Evolutionary conservation across 2,329 filamentous ascomycete species (phyloP).

Genomic region (Thermochaetoides dissita): DNA sequence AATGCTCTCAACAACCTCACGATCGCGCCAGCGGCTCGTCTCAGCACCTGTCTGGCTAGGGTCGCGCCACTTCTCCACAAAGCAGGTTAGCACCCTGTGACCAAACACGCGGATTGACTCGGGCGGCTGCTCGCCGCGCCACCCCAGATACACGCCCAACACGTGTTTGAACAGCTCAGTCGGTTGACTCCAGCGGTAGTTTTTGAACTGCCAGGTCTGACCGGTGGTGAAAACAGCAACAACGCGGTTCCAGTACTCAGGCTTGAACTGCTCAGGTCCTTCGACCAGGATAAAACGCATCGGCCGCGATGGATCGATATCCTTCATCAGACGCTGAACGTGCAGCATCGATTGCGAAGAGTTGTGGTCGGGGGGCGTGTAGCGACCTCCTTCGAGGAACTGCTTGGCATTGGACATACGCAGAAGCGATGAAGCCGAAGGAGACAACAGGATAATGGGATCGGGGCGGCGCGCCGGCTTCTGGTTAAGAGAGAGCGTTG

Average conservation of each 20-base stretch:
- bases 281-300: constrained; percentile 94
- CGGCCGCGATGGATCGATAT: constrained; percentile 54
- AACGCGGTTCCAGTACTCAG: constrained; percentile 91
- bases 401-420: constrained; percentile 92
- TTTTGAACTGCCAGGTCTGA: constrained; percentile 97
- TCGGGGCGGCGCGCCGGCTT: constrained; percentile 41
- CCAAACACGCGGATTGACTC: constrained; percentile 73
- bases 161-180: constrained; percentile 82
- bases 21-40: constrained; percentile 61
- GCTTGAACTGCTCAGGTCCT: constrained; percentile 85
- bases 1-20: constrained; percentile 83
- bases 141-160: constrained; percentile 78
- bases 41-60: constrained; percentile 31
- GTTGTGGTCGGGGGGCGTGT: constrained; percentile 60
- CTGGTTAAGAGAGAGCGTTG: constrained; percentile 39
- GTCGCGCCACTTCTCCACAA: constrained; percentile 72
- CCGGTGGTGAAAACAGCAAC: constrained; percentile 96
- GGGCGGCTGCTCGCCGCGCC: constrained; percentile 70
- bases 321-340: constrained; percentile 62
- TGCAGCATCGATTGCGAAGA: constrained; percentile 70
- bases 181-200: constrained; percentile 88
- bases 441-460: constrained; percentile 93
- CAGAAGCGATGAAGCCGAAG: constrained; percentile 84
- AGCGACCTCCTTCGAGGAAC: constrained; percentile 77
- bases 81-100: constrained; percentile 62